Percentiles rank a stretch among this genome's conserved stretches.
These are phyloP conservation scores for Starmerella apis DNA, from an alignment of 805 yeast genomes.

Conservation along the genomic window DNA sequence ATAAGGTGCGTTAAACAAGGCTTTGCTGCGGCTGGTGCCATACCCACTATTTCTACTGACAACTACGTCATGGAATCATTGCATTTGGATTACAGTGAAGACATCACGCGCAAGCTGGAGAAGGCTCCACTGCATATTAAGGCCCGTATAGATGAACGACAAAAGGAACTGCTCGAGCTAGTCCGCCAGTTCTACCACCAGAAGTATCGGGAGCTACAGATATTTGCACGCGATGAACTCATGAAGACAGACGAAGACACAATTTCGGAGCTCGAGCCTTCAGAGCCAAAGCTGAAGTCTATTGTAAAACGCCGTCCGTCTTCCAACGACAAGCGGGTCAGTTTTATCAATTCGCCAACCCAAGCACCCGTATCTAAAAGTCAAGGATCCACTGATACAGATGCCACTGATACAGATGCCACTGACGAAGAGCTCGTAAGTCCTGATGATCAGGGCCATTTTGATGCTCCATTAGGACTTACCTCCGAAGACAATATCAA, in stretches of 20 bases:
- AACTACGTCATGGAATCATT: constrained; percentile 9
- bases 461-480: not conserved
- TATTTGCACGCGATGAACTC: constrained; percentile 14
- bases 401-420: not conserved
- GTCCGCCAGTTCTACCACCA: constrained; percentile 13
- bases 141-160: constrained; percentile 18
- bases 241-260: constrained; percentile 3
- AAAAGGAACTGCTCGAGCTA: constrained; percentile 16
- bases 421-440: not conserved
- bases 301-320: constrained; percentile 25
- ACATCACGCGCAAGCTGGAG: constrained; percentile 10
- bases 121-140: constrained; percentile 14
- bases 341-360: constrained; percentile 24
- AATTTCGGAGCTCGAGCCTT: constrained; percentile 1
- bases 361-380: not conserved
- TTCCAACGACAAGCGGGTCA: constrained; percentile 22
- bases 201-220: constrained; percentile 21
- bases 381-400: constrained; percentile 4
- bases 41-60: not conserved
- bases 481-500: not conserved
- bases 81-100: constrained; percentile 12
- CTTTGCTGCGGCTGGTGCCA: not conserved
- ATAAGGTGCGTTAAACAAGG: not conserved
- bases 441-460: not conserved
- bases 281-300: constrained; percentile 20